Base-by-base conservation (phyloP, 1,139 yeast species). In the Kazachstania sp. region DNA sequence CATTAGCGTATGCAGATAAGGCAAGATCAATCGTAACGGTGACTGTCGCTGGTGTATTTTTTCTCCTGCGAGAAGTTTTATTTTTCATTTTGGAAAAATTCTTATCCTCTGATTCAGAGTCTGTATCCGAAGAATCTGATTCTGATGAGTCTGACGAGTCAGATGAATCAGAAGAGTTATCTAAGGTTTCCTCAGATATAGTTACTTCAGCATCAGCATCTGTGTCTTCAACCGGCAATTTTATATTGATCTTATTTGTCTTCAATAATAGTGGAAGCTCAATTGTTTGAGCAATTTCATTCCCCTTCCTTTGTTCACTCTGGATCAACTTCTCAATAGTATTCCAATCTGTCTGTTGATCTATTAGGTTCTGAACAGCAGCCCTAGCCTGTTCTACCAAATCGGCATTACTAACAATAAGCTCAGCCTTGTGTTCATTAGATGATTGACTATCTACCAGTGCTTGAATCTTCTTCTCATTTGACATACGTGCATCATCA, bases 271-370 rank as follows among this genome's bases (percentile, higher is more conserved):
- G 72, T 0, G 96, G 95, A 36, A 81, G 63, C 41, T 73, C 71
- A 46, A 90, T 83, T 47, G 73, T 59, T 38, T 70, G 67, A 0
- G 97, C 95, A 45, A 82, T 71, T 3, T 69, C 64, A 57, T 84
- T 85, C 0, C 82, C 82, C 54, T 82, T 76, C 2, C 71, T 66
- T 57, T 86, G 82, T 57, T 90, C 96, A 44, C 81, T 73, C 46
- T 74, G 70, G 46, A 92, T 81, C 48, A 83, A 69, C 54, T 83
- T 80, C 61, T 85, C 96, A 51, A 90, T 88, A 53, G 87, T 85
- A 32, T 79, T 75, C 98, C 98, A 92, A 63, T 92, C 97, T 90
- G 87, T 86, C 54, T 87, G 94, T 61, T 86, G 95, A 45, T 83
- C 81, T 5, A 90, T 55, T 48, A 86, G 68, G 1, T 71, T 71